A percentile compares a stretch with the other conserved stretches of the same genome.
Evolutionary conservation across 148 eudicot species (phyloP).

Genomic region (Camellia sinensis): DNA sequence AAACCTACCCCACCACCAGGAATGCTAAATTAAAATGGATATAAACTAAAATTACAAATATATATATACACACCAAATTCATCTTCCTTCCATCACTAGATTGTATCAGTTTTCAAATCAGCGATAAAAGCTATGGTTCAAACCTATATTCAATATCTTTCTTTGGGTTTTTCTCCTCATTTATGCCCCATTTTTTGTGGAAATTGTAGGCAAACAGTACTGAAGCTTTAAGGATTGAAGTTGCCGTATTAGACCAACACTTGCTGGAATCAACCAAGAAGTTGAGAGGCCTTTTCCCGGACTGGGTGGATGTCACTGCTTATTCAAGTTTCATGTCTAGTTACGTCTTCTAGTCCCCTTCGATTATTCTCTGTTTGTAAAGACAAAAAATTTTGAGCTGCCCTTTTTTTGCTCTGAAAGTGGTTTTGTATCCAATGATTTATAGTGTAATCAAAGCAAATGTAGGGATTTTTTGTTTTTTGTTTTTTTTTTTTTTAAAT

Average conservation of each 20-base stretch:
- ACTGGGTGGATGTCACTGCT: constrained; percentile 76
- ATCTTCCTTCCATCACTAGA: too few relatives aligned
- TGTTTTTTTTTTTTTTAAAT: not conserved
- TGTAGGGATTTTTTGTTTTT: not conserved
- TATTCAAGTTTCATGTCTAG: constrained; percentile 74
- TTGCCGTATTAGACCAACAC: constrained; percentile 76
- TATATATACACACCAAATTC: too few relatives aligned
- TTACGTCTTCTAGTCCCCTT: constrained; percentile 54
- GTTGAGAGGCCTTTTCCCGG: constrained; percentile 68
- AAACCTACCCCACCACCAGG: too few relatives aligned
- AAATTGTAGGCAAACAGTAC: constrained; percentile 65
- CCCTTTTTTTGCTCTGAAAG: not conserved
- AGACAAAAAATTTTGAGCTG: constrained; percentile 3
- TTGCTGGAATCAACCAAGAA: constrained; percentile 47
- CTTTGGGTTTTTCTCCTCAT: not conserved
- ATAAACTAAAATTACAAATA: too few relatives aligned
- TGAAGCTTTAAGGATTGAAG: constrained; percentile 65
- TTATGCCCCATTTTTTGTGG: not conserved
- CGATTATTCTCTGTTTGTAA: constrained; percentile 1
- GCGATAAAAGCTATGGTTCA: not conserved
- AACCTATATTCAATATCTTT: not conserved
- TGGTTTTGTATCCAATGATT: not conserved
- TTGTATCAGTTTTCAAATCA: not conserved
- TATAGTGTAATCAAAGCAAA: not conserved
- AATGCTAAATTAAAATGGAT: too few relatives aligned